phyloP scores from a whole-genome alignment of 2,329 filamentous ascomycete species.

The Exophiala sp. region DNA sequence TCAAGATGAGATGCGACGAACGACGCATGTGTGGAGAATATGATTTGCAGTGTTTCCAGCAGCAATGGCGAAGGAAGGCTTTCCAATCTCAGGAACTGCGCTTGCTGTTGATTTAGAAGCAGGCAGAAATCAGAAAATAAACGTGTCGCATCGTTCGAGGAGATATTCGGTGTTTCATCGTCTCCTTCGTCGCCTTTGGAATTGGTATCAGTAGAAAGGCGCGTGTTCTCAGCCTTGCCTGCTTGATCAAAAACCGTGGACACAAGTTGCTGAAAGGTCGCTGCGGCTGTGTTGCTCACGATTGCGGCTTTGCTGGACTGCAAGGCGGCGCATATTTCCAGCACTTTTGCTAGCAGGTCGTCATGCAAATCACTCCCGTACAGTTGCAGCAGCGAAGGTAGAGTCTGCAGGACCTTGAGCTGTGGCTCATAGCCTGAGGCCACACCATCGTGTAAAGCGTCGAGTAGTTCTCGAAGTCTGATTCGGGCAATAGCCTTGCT shows the following conservation, averaged over 20 bases:
- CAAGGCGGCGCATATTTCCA: conserved; percentile 88
- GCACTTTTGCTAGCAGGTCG: conserved; percentile 72
- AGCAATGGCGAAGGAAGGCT: conserved; percentile 78
- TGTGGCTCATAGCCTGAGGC: conserved; percentile 78
- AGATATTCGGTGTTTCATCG: conserved; percentile 14
- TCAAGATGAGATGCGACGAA: conserved; percentile 77
- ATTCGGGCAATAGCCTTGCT: conserved; percentile 73
- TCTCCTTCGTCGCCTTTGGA: conserved; percentile 12
- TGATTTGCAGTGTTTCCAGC: conserved; percentile 86
- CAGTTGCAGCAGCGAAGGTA: conserved; percentile 86
- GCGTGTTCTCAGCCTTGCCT: neutral
- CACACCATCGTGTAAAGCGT: conserved; percentile 81
- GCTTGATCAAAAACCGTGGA: conserved; percentile 93
- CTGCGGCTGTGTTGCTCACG: conserved; percentile 91
- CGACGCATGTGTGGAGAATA: conserved; percentile 78
- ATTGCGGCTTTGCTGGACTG: conserved; percentile 90
- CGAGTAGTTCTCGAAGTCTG: conserved; percentile 79
- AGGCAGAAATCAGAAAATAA: conserved; percentile 87
- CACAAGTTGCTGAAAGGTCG: conserved; percentile 92
- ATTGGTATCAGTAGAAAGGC: conserved; percentile 6
- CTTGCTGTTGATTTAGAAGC: conserved; percentile 76
- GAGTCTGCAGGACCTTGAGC: conserved; percentile 87
- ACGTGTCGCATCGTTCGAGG: conserved; percentile 41
- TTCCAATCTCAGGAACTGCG: conserved; percentile 76
- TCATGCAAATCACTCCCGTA: conserved; percentile 79